Evolutionary conservation across 176 grass and related monocot genomes (phyloP).

Genomic region (Bromus sterilis): DNA sequence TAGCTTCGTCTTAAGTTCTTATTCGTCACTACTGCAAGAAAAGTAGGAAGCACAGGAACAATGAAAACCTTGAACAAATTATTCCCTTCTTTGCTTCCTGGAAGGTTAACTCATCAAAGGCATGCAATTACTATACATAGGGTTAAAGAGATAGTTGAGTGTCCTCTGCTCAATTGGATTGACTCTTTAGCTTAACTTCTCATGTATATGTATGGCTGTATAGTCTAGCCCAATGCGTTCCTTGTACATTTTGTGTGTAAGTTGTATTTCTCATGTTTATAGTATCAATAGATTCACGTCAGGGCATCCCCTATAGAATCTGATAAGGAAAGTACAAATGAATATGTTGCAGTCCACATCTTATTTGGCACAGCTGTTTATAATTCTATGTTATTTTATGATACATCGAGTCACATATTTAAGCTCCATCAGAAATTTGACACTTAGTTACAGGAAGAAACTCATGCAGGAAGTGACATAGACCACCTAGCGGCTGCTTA

Average conservation of each 20-base stretch:
- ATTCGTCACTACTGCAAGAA: background rate
- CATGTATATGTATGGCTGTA: background rate
- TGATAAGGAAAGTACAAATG: no score
- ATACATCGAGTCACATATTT: no score
- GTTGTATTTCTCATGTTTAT: background rate
- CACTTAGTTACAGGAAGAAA: no score
- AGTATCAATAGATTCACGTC: background rate
- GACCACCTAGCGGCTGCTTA: no score
- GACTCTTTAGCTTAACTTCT: background rate
- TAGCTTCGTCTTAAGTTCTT: background rate
- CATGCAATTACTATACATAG: no score
- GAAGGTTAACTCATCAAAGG: no score
- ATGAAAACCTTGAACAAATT: background rate
- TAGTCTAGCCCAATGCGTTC: background rate
- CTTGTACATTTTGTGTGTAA: background rate
- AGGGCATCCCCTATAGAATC: background rate
- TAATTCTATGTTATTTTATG: no score
- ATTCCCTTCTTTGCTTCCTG: background rate
- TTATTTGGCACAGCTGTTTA: no score
- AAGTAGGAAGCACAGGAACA: background rate
- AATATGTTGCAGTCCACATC: no score
- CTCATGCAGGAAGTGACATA: no score
- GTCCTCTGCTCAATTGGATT: background rate
- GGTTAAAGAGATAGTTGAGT: no score
- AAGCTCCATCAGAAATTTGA: no score